phyloP scores from a whole-genome alignment of 345 rosid genomes.

The Euclidium syriacum region DNA sequence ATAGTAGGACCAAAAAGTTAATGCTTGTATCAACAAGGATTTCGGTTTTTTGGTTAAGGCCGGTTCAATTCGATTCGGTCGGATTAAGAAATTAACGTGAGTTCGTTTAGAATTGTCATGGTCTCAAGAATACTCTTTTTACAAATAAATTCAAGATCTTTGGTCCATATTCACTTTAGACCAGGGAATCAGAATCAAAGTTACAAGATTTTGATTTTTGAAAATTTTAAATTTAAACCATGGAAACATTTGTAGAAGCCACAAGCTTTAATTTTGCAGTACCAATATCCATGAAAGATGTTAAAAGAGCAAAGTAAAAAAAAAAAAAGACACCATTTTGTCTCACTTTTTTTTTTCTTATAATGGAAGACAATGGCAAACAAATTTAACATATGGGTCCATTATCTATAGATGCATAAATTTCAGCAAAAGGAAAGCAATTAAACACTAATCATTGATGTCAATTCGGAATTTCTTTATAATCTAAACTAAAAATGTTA shows the following conservation, averaged over 20 bases:
- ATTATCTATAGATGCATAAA: neutral
- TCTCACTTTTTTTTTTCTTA: neutral
- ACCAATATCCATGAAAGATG: neutral
- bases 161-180: too few species aligned
- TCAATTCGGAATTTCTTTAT: neutral
- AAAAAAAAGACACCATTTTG: neutral
- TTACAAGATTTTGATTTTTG: neutral
- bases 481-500: neutral
- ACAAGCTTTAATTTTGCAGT: neutral
- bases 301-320: neutral
- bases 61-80: too few species aligned
- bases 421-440: neutral
- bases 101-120: too few species aligned
- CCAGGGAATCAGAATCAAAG: too few species aligned
- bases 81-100: too few species aligned
- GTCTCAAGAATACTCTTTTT: too few species aligned
- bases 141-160: too few species aligned
- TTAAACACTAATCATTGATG: neutral
- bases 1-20: neutral
- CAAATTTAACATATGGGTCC: neutral
- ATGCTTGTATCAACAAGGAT: constrained; percentile 11
- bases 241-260: neutral
- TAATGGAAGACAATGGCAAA: constrained; percentile 3
- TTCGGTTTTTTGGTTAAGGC: too few species aligned
- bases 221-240: constrained; percentile 1